Evolutionary conservation across 768 basidiomycete genomes (phyloP), one percentile per base, ranked within the genome.

Genomic region (Tulasnella sp.): DNA sequence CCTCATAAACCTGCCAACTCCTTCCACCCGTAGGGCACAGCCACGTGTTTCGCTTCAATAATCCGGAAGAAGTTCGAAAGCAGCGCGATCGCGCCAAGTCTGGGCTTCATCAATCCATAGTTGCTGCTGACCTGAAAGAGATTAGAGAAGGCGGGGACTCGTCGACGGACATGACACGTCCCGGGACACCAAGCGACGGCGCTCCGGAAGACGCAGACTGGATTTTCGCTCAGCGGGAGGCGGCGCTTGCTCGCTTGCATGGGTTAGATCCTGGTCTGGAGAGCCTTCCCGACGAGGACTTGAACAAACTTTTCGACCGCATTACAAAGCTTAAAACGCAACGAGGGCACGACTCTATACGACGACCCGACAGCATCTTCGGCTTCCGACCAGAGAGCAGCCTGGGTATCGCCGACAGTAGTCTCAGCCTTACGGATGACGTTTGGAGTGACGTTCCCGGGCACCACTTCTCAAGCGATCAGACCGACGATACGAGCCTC

Each of bases 31-130:
- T 59, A 89, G 88, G 94, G 53, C 93, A 97, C 63, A 83, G 91
- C 62, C 96, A 99, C 71, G 92, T 98, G 56, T 99, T 99, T 70
- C 81, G 96, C 15, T 98, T 96, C 71, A 98, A 88, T 66, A 86
- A 94, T 65, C 91, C 91, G 0, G 89, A 92, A 68, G 89, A 91
- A 69, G 91, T 93, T 60, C 86, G 91, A 62, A 91, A 88, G 66
- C 85, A 81, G 65, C 81, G 91, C 40, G 86, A 93, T 69, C 82
- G 87, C 39, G 75, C 78, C 52, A 83, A 77, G 66, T 86, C 85
- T 19, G 82, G 76, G 67, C 68, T 86, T 65, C 79, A 81, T 55
- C 70, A 80, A 62, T 82, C 78, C 61, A 67, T 81, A 23, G 76
- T 82, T 36, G 83, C 83, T 39, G 74, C 72, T 6, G 88, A 90